Percentiles rank a stretch among this genome's conserved stretches.
phyloP scores from a whole-genome alignment of 2,329 filamentous ascomycete genomes.

The Cercospora sp. region DNA sequence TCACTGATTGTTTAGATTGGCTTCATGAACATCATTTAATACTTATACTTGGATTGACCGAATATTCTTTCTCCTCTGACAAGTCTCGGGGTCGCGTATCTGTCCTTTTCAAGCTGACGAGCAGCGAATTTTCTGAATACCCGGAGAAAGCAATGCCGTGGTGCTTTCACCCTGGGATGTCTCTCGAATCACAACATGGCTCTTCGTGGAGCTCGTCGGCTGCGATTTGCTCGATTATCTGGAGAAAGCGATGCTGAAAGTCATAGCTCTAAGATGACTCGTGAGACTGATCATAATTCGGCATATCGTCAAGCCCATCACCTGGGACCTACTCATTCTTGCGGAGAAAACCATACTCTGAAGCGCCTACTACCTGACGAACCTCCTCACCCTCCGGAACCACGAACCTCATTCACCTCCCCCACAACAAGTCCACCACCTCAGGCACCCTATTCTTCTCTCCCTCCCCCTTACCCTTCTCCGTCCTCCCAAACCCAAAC shows the following conservation, averaged over 20 bases:
- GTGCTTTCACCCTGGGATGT: background rate
- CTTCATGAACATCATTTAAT: background rate
- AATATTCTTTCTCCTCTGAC: background rate
- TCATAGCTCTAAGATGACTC: background rate
- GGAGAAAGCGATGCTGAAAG: background rate
- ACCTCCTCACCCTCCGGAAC: background rate
- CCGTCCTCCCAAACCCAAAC: background rate
- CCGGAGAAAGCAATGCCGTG: background rate
- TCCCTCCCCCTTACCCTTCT: background rate
- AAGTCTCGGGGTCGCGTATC: background rate
- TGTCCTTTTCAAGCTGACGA: background rate
- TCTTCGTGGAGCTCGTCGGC: background rate
- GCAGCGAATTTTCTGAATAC: background rate
- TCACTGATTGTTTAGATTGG: conserved; percentile 1
- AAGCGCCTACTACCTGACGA: background rate
- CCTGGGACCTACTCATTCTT: background rate
- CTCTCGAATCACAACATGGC: background rate
- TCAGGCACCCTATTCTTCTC: too few species aligned
- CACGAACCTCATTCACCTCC: background rate
- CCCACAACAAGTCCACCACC: too few species aligned
- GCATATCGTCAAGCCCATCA: background rate
- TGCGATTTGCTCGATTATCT: background rate
- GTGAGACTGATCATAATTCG: background rate
- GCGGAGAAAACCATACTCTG: background rate
- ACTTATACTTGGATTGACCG: background rate